Conservation (phyloP, 768 basidiomycete genomes). For the Gymnopilus dilepis region DNA sequence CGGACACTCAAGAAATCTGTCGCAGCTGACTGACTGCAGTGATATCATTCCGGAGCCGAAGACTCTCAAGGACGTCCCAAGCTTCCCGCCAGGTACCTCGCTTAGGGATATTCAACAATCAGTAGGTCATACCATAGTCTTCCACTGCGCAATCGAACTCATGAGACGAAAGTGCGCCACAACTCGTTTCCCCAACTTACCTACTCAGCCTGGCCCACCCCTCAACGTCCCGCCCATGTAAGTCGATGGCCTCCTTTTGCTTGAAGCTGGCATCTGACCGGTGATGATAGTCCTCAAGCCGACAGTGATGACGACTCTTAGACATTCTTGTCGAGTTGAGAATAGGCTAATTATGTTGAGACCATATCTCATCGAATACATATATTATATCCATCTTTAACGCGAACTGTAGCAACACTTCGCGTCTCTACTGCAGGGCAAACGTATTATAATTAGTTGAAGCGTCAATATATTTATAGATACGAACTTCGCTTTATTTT, state of each 20-base stretch:
- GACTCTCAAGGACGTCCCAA: not conserved
- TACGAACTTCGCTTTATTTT: not conserved
- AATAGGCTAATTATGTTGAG: not conserved
- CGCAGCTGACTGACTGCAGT: conserved; percentile 8
- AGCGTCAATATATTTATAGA: not conserved
- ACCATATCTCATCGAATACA: not conserved
- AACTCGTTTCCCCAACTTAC: conserved; percentile 2
- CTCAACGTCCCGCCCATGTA: conserved; percentile 4
- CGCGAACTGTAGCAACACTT: not conserved
- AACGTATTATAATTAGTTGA: too few relatives aligned
- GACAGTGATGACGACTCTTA: not conserved
- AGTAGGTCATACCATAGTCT: not conserved
- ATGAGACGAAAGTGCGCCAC: not conserved
- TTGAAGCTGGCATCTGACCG: not conserved
- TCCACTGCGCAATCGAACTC: not conserved
- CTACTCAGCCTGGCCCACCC: not conserved
- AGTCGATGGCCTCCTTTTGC: not conserved
- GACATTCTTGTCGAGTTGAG: too few relatives aligned
- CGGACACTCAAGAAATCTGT: not conserved
- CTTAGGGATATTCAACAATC: conserved; percentile 3
- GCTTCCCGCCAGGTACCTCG: conserved; percentile 5
- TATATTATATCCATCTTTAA: not conserved
- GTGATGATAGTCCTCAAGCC: not conserved
- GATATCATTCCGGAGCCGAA: not conserved
- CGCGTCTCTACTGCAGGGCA: not conserved